A percentile compares a stretch with the other conserved stretches of the same genome.
These are phyloP conservation scores for Westerdykella aurantiaca DNA, from an alignment of 2,329 filamentous ascomycete species.

Conservation along the genomic window DNA sequence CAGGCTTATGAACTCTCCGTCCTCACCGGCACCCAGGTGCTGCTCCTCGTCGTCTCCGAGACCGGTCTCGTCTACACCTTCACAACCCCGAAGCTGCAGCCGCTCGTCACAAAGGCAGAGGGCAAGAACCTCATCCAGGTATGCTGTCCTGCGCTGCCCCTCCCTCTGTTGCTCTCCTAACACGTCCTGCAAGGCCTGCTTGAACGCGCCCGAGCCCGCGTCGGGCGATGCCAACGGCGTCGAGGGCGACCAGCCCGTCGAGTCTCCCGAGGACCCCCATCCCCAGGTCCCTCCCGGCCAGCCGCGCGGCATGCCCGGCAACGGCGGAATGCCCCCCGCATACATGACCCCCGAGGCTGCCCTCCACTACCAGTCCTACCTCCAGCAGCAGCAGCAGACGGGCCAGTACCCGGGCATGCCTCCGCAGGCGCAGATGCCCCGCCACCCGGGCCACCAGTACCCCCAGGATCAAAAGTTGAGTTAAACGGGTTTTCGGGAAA, in stretches of 20 bases:
- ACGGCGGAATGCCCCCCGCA: constrained; percentile 59
- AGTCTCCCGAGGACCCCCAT: constrained; percentile 87
- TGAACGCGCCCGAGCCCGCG: constrained; percentile 90
- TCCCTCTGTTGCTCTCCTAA: constrained; percentile 28
- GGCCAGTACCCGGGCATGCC: constrained; percentile 71
- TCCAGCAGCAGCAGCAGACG: constrained; percentile 59
- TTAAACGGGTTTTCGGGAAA: constrained; percentile 15
- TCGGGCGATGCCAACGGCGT: constrained; percentile 63
- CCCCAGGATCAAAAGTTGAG: constrained; percentile 53
- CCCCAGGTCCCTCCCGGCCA: constrained; percentile 71
- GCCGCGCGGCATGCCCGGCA: constrained; percentile 56
- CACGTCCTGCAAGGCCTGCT: constrained; percentile 69
- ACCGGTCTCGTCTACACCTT: constrained; percentile 97
- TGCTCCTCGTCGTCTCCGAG: constrained; percentile 93
- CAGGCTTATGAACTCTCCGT: constrained; percentile 97
- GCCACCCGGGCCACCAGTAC: constrained; percentile 58
- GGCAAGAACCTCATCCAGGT: constrained; percentile 99
- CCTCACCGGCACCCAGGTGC: constrained; percentile 93
- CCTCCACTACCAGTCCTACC: constrained; percentile 80
- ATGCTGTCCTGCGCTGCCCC: constrained; percentile 32
- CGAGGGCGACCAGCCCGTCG: constrained; percentile 53
- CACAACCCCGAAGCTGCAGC: constrained; percentile 96
- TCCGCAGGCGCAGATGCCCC: constrained; percentile 67
- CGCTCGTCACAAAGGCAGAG: constrained; percentile 94
- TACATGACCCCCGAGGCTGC: constrained; percentile 63